Evolutionary conservation across 148 eudicot genomes (phyloP).

Genomic region (Fagopyrum esculentum): DNA sequence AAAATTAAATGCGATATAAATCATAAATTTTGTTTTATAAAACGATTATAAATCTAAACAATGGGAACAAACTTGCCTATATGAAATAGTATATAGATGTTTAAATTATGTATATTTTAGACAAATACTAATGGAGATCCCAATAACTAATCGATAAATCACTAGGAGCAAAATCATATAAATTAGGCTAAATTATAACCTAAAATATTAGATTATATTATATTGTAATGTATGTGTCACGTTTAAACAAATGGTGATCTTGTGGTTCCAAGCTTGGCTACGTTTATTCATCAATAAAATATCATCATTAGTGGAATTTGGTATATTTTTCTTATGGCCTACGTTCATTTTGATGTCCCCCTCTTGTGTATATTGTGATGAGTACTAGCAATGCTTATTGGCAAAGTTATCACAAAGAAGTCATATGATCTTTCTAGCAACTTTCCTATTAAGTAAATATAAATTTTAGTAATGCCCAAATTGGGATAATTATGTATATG

Average conservation of each 20-base stretch:
- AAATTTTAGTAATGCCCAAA: too few relatives aligned
- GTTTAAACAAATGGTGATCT: neutral
- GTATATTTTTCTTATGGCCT: slow-evolving; percentile 1
- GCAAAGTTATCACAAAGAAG: neutral
- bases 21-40: too few relatives aligned
- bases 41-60: neutral
- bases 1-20: too few relatives aligned
- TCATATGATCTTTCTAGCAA: neutral
- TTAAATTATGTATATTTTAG: neutral
- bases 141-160: neutral
- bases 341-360: neutral
- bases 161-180: neutral
- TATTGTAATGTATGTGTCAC: neutral
- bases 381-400: neutral
- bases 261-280: neutral
- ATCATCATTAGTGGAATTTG: neutral
- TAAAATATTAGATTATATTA: neutral
- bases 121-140: neutral
- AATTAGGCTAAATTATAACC: neutral
- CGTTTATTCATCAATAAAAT: neutral
- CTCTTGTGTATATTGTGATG: neutral
- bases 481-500: neutral
- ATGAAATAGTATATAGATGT: too few relatives aligned
- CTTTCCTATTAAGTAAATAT: neutral
- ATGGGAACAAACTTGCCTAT: neutral